These are phyloP conservation scores for Penicillium sp. DNA, from an alignment of 2,329 filamentous ascomycete species.

Conservation along the genomic window DNA sequence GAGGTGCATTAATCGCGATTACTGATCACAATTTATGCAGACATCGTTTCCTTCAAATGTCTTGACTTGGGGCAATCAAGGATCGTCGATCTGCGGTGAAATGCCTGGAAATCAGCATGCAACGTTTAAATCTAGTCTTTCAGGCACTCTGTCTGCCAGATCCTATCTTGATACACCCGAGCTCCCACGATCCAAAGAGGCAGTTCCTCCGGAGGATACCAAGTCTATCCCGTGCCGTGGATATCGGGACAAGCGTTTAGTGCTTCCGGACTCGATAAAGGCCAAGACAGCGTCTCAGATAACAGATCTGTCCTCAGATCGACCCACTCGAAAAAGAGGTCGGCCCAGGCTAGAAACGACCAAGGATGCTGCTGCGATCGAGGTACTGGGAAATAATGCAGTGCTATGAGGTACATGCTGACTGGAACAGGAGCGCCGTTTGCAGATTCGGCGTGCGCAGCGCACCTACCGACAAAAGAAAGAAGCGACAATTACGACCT, in stretches of 20 bases:
- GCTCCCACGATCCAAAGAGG: background rate
- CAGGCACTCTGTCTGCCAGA: slow-evolving; percentile 16
- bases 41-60: too few species aligned
- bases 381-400: slow-evolving; percentile 10
- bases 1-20: background rate
- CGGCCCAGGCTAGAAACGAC: slow-evolving; percentile 15
- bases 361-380: slow-evolving; percentile 20
- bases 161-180: slow-evolving; percentile 15
- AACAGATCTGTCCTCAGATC: slow-evolving; percentile 6
- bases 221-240: background rate
- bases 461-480: slow-evolving; percentile 79
- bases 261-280: slow-evolving; percentile 9
- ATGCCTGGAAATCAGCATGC: too few species aligned
- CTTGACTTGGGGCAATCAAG: too few species aligned
- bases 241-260: too few species aligned
- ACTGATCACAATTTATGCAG: slow-evolving; percentile 1
- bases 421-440: slow-evolving; percentile 52
- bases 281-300: slow-evolving; percentile 4
- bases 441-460: slow-evolving; percentile 81
- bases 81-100: too few species aligned
- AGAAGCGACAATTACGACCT: slow-evolving; percentile 68
- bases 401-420: slow-evolving; percentile 1
- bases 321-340: slow-evolving; percentile 17
- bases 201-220: background rate
- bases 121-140: too few species aligned